A percentile compares a stretch with the other conserved stretches of the same genome.
These are phyloP conservation scores for Colletotrichum cordylinicola DNA, from an alignment of 2,329 filamentous ascomycete species.

Conservation along the genomic window DNA sequence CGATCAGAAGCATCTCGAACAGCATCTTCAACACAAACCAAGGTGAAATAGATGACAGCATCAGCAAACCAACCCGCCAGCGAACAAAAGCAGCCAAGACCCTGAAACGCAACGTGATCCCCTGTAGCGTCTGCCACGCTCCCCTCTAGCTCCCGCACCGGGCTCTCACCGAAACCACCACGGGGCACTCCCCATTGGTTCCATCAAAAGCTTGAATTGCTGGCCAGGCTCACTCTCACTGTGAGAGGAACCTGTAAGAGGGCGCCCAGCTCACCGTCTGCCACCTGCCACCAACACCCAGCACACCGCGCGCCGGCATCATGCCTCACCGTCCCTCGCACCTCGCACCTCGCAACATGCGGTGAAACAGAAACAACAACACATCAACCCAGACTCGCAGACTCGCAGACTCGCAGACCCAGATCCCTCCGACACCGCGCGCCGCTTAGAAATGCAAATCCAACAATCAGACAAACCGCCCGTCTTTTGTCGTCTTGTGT, in stretches of 20 bases:
- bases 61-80: not conserved
- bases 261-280: not conserved
- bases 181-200: not conserved
- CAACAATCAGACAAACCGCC: not conserved
- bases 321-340: not conserved
- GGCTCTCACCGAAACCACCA: not conserved
- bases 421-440: not conserved
- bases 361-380: slow-evolving; percentile 11
- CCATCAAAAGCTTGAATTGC: not conserved
- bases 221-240: not conserved
- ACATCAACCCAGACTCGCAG: not conserved
- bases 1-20: too few species aligned
- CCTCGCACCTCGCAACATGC: slow-evolving; percentile 1
- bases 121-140: not conserved
- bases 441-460: not conserved
- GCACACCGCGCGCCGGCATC: not conserved
- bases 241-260: not conserved
- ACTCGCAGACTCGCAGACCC: not conserved
- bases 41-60: not conserved
- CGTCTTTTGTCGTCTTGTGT: not conserved
- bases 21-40: not conserved
- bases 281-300: not conserved
- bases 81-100: not conserved
- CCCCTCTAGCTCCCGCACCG: not conserved
- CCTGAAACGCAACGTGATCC: not conserved